Conservation (phyloP, 139 green algal species). For the Coccomyxa sp. region DNA sequence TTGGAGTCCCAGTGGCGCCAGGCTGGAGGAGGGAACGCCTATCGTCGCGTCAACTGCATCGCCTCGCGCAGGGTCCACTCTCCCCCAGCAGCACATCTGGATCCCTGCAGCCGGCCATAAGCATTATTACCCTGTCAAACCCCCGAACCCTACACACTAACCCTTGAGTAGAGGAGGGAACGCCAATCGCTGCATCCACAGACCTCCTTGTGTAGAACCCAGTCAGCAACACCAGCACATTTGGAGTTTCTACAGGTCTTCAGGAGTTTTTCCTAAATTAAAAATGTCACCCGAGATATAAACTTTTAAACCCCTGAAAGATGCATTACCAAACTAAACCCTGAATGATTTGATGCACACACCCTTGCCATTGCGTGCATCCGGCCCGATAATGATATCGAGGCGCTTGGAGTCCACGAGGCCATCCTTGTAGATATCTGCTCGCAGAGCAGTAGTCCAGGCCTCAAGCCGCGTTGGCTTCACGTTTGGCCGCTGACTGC, state of each 20-base stretch:
- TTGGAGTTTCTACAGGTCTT: too few relatives aligned
- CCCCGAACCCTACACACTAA: background rate
- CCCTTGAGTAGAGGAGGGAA: too few relatives aligned
- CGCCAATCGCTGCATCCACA: too few relatives aligned
- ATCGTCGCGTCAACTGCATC: constrained; percentile 18
- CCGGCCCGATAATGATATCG: constrained; percentile 6
- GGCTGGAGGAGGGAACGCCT: constrained; percentile 3
- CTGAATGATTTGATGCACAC: too few relatives aligned
- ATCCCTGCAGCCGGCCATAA: background rate
- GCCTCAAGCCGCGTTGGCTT: constrained; percentile 10
- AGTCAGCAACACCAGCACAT: too few relatives aligned
- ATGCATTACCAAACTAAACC: too few relatives aligned
- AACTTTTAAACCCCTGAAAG: too few relatives aligned
- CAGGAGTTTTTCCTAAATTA: too few relatives aligned
- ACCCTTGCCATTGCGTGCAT: constrained; percentile 2
- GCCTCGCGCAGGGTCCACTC: constrained; percentile 6
- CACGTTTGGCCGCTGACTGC: constrained; percentile 3
- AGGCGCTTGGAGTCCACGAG: constrained; percentile 10
- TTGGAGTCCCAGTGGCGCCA: constrained; percentile 5
- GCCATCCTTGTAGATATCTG: constrained; percentile 6
- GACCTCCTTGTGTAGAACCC: too few relatives aligned
- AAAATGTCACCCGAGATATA: too few relatives aligned
- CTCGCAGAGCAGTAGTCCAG: constrained; percentile 14
- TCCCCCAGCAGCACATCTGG: constrained; percentile 9
- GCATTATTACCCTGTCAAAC: background rate